Evolutionary conservation across 306 rosid genomes (phyloP), one percentile per base, ranked within the genome.

Genomic region (Casuarina glauca): DNA sequence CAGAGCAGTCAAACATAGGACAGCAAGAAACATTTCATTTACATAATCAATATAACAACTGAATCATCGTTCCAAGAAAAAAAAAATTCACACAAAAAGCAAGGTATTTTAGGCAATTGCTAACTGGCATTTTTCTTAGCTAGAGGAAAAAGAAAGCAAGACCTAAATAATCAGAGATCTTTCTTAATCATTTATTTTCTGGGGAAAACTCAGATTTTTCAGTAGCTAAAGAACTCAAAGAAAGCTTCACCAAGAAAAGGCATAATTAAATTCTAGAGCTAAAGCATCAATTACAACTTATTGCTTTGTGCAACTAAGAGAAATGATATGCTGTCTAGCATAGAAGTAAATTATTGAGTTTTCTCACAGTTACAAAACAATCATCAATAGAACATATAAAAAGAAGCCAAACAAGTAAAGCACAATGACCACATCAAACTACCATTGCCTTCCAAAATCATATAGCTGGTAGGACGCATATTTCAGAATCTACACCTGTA

Each of bases 1-100:
- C 72, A 76, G 58, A 75, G 38, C 72, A 20, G 5, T 15, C 26
- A 32, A 51, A 50, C 6, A 41, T 48, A 50, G 38, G 11, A 19
- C 54, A 39, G 66, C 41, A 85, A 35, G 52, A 71, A 75, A 77
- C 67, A 73, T 1, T 6, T 41, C 5, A 26, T 6, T 39, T 15
- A 66, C 17, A 66, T 41, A 17, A 66, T 41, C 48, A 66, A 39
- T 66, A 16, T 3, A 66, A 66, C 49, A 66, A 41, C 10, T 17
- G 13, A 16, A 66, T 16, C 39, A 61, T 4, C 11, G 4, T 38
- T 36, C 68, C 9, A 36, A 61, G 36, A 4, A 17, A 61, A 13
- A 36, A 52, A 4, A 52, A 52, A 51, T 12, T 16, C 17, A 4
- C 9, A 61, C 11, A 32, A 61, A 61, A 0, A 12, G 39, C 39